These are phyloP conservation scores for Cnidoscolus chayamansa DNA, from an alignment of 441 rosid species.

Conservation along the genomic window DNA sequence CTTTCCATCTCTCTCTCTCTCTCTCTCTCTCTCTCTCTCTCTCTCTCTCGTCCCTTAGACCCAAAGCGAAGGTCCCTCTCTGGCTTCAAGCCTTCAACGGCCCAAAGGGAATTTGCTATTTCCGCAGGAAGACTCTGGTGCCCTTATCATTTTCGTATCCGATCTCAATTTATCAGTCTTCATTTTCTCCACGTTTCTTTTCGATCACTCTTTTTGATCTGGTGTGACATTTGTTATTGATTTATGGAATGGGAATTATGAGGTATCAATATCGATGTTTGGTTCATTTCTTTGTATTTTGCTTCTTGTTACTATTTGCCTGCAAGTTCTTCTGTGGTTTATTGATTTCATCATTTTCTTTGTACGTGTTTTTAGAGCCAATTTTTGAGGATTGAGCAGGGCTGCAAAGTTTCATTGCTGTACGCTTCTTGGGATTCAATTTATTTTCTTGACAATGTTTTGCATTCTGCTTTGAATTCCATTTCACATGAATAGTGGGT, in stretches of 20 bases:
- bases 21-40: neutral
- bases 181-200: neutral
- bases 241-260: neutral
- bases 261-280: neutral
- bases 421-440: neutral
- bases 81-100: neutral
- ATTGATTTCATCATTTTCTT: neutral
- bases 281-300: neutral
- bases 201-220: neutral
- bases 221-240: neutral
- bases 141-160: neutral
- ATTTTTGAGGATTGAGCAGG: neutral
- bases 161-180: neutral
- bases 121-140: neutral
- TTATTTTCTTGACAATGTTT: neutral
- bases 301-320: too few relatives aligned
- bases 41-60: neutral
- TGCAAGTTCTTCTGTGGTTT: neutral
- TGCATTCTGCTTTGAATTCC: neutral
- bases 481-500: neutral
- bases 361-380: neutral
- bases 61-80: slow-evolving; percentile 1
- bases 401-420: too few relatives aligned
- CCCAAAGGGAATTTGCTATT: neutral
- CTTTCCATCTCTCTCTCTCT: too few relatives aligned